A percentile compares a stretch with the other conserved stretches of the same genome.
Evolutionary conservation across 208 protist species (phyloP).

Genomic region (Trypanosoma boissoni): DNA sequence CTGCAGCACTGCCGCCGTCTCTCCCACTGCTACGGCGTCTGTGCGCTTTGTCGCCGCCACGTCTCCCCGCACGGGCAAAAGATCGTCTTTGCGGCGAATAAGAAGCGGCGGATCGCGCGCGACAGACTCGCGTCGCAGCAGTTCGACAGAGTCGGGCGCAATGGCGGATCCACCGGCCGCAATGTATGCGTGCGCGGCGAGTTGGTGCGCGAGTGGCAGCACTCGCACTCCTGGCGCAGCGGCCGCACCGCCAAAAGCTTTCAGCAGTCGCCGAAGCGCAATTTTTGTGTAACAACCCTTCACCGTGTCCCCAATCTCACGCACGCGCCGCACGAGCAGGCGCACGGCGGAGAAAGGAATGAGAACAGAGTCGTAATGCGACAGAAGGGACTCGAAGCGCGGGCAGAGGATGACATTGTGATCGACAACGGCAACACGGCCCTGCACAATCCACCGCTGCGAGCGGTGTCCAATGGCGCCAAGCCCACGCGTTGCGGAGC

Average conservation of each 20-base stretch:
- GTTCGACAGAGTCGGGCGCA: constrained; percentile 36
- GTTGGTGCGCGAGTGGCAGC: constrained; percentile 71
- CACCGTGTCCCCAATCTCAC: constrained; percentile 36
- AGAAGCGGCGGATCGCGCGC: constrained; percentile 11
- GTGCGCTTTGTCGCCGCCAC: background rate
- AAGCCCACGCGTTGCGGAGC: constrained; percentile 51
- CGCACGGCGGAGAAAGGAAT: constrained; percentile 72
- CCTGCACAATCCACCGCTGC: constrained; percentile 85
- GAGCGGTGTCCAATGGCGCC: constrained; percentile 48
- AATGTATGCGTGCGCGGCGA: constrained; percentile 75
- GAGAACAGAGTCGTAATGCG: constrained; percentile 86
- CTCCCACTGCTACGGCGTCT: background rate
- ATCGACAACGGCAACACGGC: constrained; percentile 84
- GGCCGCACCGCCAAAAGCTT: constrained; percentile 21
- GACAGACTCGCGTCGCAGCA: no score
- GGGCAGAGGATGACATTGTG: constrained; percentile 81
- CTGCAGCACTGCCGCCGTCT: constrained; percentile 23
- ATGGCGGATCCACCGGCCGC: constrained; percentile 49
- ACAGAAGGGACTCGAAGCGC: constrained; percentile 70
- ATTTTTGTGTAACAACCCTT: constrained; percentile 60
- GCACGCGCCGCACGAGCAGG: constrained; percentile 59
- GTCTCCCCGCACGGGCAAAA: background rate
- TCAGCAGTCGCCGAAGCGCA: constrained; percentile 38
- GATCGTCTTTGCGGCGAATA: constrained; percentile 13
- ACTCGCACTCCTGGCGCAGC: constrained; percentile 52